Conservation (phyloP, 192 early-diverging fungal species). For the Thamnidium elegans region DNA sequence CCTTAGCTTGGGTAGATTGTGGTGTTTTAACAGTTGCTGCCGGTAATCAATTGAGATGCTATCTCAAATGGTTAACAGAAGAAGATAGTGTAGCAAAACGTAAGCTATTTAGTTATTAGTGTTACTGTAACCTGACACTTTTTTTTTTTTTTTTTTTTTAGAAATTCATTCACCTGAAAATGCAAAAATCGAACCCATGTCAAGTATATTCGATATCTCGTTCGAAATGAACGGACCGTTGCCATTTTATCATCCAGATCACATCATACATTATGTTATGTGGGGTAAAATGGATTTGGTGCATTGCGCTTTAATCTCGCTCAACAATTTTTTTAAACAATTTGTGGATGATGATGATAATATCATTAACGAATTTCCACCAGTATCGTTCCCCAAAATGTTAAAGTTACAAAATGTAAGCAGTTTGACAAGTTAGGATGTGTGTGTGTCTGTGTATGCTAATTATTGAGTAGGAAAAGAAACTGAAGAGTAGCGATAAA, state of each 20-base stretch:
- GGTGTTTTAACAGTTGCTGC: slow-evolving; percentile 61
- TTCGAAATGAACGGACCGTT: slow-evolving; percentile 58
- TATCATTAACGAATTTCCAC: slow-evolving; percentile 47
- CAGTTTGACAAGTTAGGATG: no score
- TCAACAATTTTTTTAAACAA: slow-evolving; percentile 53
- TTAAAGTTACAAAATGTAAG: slow-evolving; percentile 50
- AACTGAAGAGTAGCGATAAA: slow-evolving; percentile 3
- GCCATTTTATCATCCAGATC: slow-evolving; percentile 70
- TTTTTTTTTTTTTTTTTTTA: neutral
- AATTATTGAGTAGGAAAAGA: no score
- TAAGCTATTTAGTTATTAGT: slow-evolving; percentile 9
- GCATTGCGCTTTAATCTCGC: slow-evolving; percentile 55
- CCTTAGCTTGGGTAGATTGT: slow-evolving; percentile 50
- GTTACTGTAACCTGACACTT: neutral
- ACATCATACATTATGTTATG: slow-evolving; percentile 67
- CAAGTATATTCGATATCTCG: slow-evolving; percentile 53
- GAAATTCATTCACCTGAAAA: slow-evolving; percentile 19
- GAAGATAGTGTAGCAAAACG: slow-evolving; percentile 42
- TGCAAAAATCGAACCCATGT: slow-evolving; percentile 30
- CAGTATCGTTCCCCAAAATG: slow-evolving; percentile 63
- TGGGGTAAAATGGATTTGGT: slow-evolving; percentile 75
- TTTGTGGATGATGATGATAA: slow-evolving; percentile 39
- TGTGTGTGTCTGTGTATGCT: no score
- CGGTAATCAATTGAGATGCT: slow-evolving; percentile 52
- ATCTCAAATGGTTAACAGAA: slow-evolving; percentile 63